Evolutionary conservation across 2,329 filamentous ascomycete genomes (phyloP).

Genomic region (Fusarium dlaminii): DNA sequence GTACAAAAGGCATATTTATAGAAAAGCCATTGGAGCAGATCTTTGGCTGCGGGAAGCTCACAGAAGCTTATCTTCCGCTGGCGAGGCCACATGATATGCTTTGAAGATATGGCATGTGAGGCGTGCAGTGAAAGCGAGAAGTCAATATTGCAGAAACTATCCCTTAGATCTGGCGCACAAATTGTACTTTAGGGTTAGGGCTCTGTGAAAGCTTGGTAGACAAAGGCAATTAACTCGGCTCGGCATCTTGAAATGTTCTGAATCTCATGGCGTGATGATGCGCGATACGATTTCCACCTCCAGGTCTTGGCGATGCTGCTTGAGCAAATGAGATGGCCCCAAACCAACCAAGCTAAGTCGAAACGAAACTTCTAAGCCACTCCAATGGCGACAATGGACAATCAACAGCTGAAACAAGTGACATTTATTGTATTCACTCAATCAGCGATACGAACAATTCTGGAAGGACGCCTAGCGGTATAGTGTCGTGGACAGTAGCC

Average conservation of each 20-base stretch:
- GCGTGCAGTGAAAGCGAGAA: background rate
- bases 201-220: background rate
- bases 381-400: conserved; percentile 23
- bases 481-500: background rate
- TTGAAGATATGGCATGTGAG: background rate
- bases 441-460: background rate
- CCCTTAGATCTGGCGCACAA: too few species aligned
- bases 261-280: background rate
- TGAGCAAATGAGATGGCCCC: background rate
- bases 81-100: accelerated
- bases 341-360: conserved; percentile 2
- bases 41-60: background rate
- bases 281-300: background rate
- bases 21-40: background rate
- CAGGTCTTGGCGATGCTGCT: conserved; percentile 11
- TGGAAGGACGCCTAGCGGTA: background rate
- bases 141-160: background rate
- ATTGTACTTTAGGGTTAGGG: background rate
- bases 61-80: background rate
- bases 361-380: conserved; percentile 32
- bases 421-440: background rate
- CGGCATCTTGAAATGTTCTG: background rate
- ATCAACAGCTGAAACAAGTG: too few species aligned
- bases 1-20: conserved; percentile 1
- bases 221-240: background rate